phyloP scores from a whole-genome alignment of 164 flowering plant genomes.

The Paratinospora sagittata region DNA sequence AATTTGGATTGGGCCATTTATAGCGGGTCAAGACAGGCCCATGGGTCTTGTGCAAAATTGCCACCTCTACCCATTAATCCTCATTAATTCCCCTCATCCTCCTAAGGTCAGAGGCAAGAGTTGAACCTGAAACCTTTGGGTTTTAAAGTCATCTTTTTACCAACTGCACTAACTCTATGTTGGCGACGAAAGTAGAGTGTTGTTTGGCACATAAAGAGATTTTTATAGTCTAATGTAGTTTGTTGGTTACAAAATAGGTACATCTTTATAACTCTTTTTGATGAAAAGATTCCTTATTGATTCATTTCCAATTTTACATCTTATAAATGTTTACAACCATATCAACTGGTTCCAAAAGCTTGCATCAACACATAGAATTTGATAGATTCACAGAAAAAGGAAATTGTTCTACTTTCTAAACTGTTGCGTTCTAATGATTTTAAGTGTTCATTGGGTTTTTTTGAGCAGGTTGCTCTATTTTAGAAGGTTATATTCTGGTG shows the following conservation, averaged over 20 bases:
- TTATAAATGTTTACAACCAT: neutral
- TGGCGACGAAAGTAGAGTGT: too few species aligned
- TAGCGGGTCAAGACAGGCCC: too few species aligned
- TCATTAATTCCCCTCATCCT: too few species aligned
- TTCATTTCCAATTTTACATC: neutral
- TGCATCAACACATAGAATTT: neutral
- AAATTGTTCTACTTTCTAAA: neutral
- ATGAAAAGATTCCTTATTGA: too few species aligned
- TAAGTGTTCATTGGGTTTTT: conserved; percentile 3
- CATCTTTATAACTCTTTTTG: too few species aligned
- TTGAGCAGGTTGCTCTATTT: conserved; percentile 75
- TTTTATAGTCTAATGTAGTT: neutral
- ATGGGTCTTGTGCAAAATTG: too few species aligned
- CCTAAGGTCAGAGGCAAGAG: too few species aligned
- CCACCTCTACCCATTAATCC: too few species aligned
- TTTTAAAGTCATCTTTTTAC: too few species aligned
- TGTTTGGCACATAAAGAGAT: neutral
- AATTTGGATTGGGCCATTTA: too few species aligned
- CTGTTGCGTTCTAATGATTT: neutral
- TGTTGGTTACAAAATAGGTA: neutral
- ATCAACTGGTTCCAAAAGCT: neutral
- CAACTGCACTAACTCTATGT: too few species aligned
- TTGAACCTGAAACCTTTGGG: too few species aligned
- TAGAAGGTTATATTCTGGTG: conserved; percentile 81
- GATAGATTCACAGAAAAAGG: neutral